Evolutionary conservation across 2,329 filamentous ascomycete species (phyloP).

Genomic region (Beauveria bassiana): DNA sequence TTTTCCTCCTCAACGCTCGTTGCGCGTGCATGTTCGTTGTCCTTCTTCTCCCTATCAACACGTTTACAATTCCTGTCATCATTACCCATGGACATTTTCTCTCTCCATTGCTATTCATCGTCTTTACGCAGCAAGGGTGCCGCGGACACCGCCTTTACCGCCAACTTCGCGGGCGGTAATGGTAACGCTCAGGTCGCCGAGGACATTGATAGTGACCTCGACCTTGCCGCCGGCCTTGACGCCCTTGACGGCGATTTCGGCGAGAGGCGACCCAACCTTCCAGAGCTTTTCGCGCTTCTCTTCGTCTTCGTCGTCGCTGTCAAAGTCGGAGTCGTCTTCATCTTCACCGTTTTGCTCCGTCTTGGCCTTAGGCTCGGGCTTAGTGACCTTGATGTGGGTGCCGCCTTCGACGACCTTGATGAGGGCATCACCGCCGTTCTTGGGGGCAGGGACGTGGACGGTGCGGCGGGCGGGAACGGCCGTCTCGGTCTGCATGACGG

Average conservation of each 20-base stretch:
- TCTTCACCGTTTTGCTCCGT: conserved; percentile 61
- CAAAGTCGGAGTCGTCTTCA: conserved; percentile 48
- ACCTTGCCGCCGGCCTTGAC: conserved; percentile 86
- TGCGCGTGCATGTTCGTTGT: background rate
- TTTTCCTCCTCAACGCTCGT: too few relatives aligned
- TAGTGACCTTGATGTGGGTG: conserved; percentile 87
- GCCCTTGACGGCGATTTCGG: conserved; percentile 75
- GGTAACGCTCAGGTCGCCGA: conserved; percentile 69
- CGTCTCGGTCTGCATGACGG: conserved; percentile 78
- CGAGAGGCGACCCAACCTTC: conserved; percentile 77
- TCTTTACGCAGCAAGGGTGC: conserved; percentile 32
- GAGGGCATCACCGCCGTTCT: conserved; percentile 79
- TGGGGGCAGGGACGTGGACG: conserved; percentile 67
- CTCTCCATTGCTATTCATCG: background rate
- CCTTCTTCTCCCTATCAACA: background rate
- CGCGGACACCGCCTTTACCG: conserved; percentile 75
- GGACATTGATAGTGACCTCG: conserved; percentile 87
- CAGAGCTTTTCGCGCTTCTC: conserved; percentile 85
- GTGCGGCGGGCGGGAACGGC: conserved; percentile 83
- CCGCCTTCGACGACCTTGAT: conserved; percentile 82
- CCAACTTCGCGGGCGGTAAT: conserved; percentile 81
- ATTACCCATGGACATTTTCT: background rate
- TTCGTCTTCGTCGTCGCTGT: conserved; percentile 64
- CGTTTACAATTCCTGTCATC: background rate
- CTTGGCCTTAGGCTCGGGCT: conserved; percentile 72